Conservation (phyloP, 148 eudicot genomes). For the Tetragonia tetragonoides region DNA sequence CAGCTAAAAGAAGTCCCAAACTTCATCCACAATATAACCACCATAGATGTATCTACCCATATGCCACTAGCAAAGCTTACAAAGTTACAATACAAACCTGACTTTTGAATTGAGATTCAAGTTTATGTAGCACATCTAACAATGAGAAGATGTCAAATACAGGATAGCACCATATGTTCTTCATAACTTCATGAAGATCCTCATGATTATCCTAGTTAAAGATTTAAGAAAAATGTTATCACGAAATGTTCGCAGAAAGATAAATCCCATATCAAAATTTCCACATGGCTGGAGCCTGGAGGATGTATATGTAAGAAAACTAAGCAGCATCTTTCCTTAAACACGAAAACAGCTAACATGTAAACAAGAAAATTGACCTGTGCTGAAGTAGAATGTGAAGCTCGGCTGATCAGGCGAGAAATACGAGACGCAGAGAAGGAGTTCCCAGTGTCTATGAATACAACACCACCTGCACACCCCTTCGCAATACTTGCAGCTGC, state of each 20-base stretch:
- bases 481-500: constrained; percentile 65
- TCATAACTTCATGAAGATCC: constrained; percentile 45
- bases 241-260: neutral
- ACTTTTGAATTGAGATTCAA: constrained; percentile 47
- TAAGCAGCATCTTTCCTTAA: neutral
- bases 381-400: constrained; percentile 32
- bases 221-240: constrained; percentile 8
- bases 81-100: constrained; percentile 41
- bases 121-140: constrained; percentile 60
- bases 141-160: constrained; percentile 68
- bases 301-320: neutral
- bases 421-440: constrained; percentile 74
- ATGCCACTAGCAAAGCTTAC: constrained; percentile 8
- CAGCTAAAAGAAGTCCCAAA: constrained; percentile 27
- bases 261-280: neutral
- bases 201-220: constrained; percentile 38
- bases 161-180: constrained; percentile 54
- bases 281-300: neutral
- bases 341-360: neutral
- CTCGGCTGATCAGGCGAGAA: constrained; percentile 38
- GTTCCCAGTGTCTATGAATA: constrained; percentile 78
- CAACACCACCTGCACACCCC: constrained; percentile 39
- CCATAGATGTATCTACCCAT: neutral
- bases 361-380: constrained; percentile 37
- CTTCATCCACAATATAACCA: constrained; percentile 9